These are phyloP conservation scores for Dissophora ornata DNA, from an alignment of 192 early-diverging fungal species.

Conservation along the genomic window DNA sequence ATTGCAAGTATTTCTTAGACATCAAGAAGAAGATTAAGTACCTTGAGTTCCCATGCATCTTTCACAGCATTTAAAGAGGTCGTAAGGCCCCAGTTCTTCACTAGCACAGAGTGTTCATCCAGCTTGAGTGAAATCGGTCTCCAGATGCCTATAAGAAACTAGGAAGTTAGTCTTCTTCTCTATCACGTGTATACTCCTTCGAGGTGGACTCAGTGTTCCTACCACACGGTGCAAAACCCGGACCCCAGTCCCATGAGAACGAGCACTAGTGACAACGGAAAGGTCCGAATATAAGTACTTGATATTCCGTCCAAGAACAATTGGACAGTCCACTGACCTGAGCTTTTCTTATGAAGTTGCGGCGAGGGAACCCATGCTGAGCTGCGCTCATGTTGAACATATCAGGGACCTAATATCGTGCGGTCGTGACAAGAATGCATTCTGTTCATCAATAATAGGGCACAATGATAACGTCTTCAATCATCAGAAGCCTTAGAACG, in stretches of 20 bases:
- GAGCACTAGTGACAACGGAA: constrained; percentile 48
- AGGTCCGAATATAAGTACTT: no score
- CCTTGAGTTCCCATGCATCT: constrained; percentile 28
- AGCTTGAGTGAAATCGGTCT: constrained; percentile 34
- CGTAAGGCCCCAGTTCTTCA: constrained; percentile 13
- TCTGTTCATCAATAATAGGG: no score
- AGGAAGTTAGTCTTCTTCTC: neutral
- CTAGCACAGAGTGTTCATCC: constrained; percentile 1
- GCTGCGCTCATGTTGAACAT: constrained; percentile 53
- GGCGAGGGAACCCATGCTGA: constrained; percentile 39
- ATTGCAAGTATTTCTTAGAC: no score
- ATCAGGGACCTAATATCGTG: constrained; percentile 30
- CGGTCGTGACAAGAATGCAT: no score
- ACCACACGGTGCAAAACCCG: constrained; percentile 50
- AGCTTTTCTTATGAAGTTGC: constrained; percentile 44
- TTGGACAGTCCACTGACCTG: constrained; percentile 37
- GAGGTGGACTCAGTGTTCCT: neutral
- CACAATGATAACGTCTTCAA: no score
- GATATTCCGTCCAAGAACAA: no score
- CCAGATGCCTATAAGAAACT: constrained; percentile 34
- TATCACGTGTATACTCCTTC: no score
- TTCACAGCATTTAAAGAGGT: neutral
- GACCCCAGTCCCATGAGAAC: constrained; percentile 54
- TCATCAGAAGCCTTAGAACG: no score
- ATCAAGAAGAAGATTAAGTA: neutral